phyloP scores from a whole-genome alignment of 495 filamentous ascomycete genomes.

The Aspergillus diversus region DNA sequence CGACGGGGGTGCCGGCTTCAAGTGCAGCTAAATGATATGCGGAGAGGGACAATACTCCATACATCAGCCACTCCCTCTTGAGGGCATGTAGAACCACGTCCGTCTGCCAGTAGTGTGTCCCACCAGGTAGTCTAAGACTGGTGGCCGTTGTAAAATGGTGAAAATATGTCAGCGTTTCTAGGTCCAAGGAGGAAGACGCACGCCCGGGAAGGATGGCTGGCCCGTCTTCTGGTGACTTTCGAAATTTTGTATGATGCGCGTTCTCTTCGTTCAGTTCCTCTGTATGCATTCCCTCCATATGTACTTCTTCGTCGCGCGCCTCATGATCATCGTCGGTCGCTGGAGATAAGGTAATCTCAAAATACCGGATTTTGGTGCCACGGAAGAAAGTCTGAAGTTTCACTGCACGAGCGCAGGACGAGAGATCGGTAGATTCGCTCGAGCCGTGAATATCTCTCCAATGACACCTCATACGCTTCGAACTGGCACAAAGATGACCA shows the following conservation, averaged over 20 bases:
- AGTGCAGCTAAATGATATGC: slow-evolving; percentile 9
- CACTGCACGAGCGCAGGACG: neutral
- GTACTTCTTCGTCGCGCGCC: neutral
- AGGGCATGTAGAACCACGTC: slow-evolving; percentile 5
- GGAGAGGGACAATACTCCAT: slow-evolving; percentile 12
- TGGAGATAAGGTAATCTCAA: slow-evolving; percentile 6
- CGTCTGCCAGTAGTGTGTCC: slow-evolving; percentile 1
- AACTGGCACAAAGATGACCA: slow-evolving; percentile 14
- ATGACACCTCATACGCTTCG: slow-evolving; percentile 14
- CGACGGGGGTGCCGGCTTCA: neutral
- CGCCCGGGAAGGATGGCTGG: neutral
- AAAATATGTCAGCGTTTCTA: slow-evolving; percentile 17
- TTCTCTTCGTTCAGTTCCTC: neutral
- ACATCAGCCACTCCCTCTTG: slow-evolving; percentile 10
- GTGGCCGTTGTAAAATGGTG: slow-evolving; percentile 14
- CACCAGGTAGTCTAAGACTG: slow-evolving; percentile 5
- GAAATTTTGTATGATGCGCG: too few species aligned
- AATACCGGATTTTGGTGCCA: slow-evolving; percentile 15
- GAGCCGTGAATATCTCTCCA: slow-evolving; percentile 9
- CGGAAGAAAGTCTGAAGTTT: slow-evolving; percentile 20
- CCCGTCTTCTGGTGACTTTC: too few species aligned
- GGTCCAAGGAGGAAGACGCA: neutral
- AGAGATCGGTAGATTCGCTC: neutral
- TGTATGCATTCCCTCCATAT: neutral
- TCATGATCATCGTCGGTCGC: neutral